Evolutionary conservation across 2,329 filamentous ascomycete genomes (phyloP).

Genomic region (Fusarium sp.): DNA sequence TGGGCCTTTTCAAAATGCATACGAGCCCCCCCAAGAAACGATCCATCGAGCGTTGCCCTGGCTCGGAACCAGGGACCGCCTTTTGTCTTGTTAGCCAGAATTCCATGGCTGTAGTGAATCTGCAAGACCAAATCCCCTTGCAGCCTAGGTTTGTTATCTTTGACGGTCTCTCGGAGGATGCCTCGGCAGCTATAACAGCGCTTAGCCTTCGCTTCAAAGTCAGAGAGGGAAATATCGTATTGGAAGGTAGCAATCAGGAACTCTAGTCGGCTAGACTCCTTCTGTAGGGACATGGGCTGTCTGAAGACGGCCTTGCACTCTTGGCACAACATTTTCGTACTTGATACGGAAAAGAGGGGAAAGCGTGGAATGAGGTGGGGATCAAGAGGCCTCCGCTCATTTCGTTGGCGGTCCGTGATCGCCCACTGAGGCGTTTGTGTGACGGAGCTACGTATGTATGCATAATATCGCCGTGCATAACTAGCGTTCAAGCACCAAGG

Average conservation of each 20-base stretch:
- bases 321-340: conserved; percentile 6
- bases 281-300: neutral
- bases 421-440: neutral
- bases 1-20: neutral
- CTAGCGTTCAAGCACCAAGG: neutral
- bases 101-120: neutral
- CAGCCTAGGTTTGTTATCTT: neutral
- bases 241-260: neutral
- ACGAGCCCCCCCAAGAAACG: neutral
- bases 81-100: neutral
- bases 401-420: neutral
- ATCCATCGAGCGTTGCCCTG: neutral
- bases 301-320: conserved; percentile 8
- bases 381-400: neutral
- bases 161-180: neutral
- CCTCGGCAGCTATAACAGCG: neutral
- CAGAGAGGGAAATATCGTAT: neutral
- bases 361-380: neutral
- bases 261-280: neutral
- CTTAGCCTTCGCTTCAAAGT: neutral
- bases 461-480: neutral
- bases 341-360: neutral
- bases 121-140: neutral
- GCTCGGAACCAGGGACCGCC: neutral
- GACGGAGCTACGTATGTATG: neutral